Evolutionary conservation across 139 green algal species (phyloP), one percentile per base, ranked within the genome.

Genomic region (Tetratostichococcus sp.): DNA sequence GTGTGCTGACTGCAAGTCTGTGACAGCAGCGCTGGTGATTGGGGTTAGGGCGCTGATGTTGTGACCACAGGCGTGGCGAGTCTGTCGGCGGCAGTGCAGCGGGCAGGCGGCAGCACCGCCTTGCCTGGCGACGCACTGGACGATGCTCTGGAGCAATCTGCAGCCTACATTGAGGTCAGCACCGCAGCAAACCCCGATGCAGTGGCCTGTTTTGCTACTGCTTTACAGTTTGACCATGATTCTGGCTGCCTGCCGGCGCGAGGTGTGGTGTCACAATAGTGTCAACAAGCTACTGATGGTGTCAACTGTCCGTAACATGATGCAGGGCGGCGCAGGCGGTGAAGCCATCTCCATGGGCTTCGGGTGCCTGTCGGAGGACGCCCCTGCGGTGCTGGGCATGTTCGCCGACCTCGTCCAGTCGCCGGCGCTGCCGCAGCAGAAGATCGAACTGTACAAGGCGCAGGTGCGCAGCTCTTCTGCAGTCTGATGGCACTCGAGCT

Each of bases 341-440:
- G 83, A 89, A 30, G 50, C 81, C 14, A 80, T 86, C 28, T 78
- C 43, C 5, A 33, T 92, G n/a, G 86, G 83, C 23, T 91, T 93
- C 67, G 50, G 78, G 28, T 93, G 89, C 70, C 62, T 90, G 69
- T 59, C n/a, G 30, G 88, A 88, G 31, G 89, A 93, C 69, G 21
- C 66, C 0, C 30, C 43, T 4, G 77, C 86, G 16, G 82, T 94
- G 30, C 26, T 94, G 77, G 58, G 67, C 21, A 73, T 94, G 4
- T 80, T 91, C 39, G 33, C 79, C 6, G 89, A 94, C 74, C 43
- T 94, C 32, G 43, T 93, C 33, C 78, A 35, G 65, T 31, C 65
- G 1, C 90, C 90, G 25, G 80, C 79, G 8, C 33, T 94, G 26
- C 90, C 88, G 16, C 43, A 85, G 30, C 72, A 77, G 42, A 86